Percentiles rank a stretch among this genome's conserved stretches.
These are phyloP conservation scores for Pichia heedii DNA, from an alignment of 805 yeast species.

Conservation along the genomic window DNA sequence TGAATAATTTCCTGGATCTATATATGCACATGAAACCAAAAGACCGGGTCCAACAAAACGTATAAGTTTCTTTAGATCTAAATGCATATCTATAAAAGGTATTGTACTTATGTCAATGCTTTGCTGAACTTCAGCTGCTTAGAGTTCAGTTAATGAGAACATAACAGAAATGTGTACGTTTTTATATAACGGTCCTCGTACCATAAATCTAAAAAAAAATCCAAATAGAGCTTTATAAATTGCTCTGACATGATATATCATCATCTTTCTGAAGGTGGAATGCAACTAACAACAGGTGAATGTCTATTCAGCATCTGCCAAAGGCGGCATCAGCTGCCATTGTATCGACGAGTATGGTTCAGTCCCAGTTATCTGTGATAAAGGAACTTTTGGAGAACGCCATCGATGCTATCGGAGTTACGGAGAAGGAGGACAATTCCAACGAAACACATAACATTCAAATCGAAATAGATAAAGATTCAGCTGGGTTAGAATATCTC, in stretches of 20 bases:
- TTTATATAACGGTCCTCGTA: too few species aligned
- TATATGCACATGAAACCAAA: conserved; percentile 81
- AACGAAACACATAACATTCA: conserved; percentile 16
- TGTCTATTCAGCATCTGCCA: conserved; percentile 9
- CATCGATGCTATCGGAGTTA: conserved; percentile 25
- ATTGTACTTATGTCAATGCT: too few species aligned
- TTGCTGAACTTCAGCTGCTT: too few species aligned
- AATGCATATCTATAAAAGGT: too few species aligned
- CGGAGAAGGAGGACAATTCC: too few species aligned
- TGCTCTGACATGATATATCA: too few species aligned
- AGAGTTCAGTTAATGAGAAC: too few species aligned
- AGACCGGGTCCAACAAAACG: conserved; percentile 82
- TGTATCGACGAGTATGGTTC: conserved; percentile 25
- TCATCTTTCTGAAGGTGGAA: too few species aligned
- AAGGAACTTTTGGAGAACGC: conserved; percentile 36
- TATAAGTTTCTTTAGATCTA: conserved; percentile 37
- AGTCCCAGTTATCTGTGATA: conserved; percentile 29
- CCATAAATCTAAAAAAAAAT: too few species aligned
- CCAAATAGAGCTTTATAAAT: too few species aligned
- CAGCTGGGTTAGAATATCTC: conserved; percentile 28
- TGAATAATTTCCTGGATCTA: conserved; percentile 91
- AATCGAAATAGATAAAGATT: conserved; percentile 30
- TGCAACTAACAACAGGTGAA: too few species aligned
- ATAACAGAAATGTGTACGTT: too few species aligned
- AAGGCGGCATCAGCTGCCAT: conserved; percentile 17